These are phyloP conservation scores for Euphorbia lathyris DNA, from an alignment of 345 rosid species.

Conservation along the genomic window DNA sequence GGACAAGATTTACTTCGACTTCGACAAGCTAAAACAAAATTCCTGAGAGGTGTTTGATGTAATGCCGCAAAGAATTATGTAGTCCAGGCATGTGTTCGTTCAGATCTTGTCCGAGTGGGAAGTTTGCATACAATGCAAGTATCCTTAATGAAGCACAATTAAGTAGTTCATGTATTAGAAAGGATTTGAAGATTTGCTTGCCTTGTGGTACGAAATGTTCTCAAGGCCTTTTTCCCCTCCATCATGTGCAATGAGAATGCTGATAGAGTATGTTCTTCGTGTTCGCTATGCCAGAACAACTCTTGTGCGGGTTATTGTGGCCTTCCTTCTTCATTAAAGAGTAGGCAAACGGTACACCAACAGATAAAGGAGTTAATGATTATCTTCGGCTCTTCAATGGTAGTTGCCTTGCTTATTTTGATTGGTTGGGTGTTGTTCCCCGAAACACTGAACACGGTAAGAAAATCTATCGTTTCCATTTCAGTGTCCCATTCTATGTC, in stretches of 20 bases:
- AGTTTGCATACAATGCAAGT: constrained; percentile 86
- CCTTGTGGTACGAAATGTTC: constrained; percentile 81
- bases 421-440: constrained; percentile 50
- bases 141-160: constrained; percentile 64
- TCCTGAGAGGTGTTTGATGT: no score
- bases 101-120: constrained; percentile 47
- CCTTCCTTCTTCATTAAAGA: constrained; percentile 31
- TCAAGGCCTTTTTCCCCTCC: constrained; percentile 65
- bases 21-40: no score
- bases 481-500: no score
- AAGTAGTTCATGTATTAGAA: constrained; percentile 61
- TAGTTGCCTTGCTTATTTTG: constrained; percentile 39
- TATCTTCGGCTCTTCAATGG: constrained; percentile 41
- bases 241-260: constrained; percentile 61
- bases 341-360: neutral
- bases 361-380: constrained; percentile 28
- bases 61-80: no score
- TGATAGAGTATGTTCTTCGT: constrained; percentile 70
- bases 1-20: no score
- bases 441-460: constrained; percentile 26
- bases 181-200: constrained; percentile 62
- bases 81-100: constrained; percentile 75
- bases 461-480: no score
- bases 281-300: constrained; percentile 91
- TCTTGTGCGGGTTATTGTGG: constrained; percentile 67